Evolutionary conservation across 179 eudicot genomes (phyloP), one percentile per base, ranked within the genome.

Genomic region (Actinidia chinensis): DNA sequence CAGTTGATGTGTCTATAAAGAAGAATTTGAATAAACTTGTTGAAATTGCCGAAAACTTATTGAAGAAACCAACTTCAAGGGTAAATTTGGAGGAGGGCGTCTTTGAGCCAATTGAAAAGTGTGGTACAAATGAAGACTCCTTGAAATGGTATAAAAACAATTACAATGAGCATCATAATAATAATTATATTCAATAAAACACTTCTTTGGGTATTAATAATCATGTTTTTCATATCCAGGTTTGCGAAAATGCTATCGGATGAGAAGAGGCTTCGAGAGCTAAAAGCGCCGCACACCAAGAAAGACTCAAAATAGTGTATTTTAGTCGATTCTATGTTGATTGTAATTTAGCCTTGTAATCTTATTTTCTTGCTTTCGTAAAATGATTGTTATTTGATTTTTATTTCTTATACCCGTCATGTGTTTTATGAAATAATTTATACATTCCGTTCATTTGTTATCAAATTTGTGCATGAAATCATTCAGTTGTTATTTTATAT

Each of bases 231-330:
- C 33, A 28, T 12, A 8, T 63, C 55, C 76, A 86, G 89, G 81
- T 71, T 86, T 80, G 89, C 89, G 58, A 82, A 86, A 72, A 4
- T 81, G 5, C 82, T 86, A 4, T 84, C 85, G 0, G 50, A 76
- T 2, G 89, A 86, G 78, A 85, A 71, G 79, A 80, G 65, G 63
- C 64, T 77, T 28, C 85, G 84, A 8, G 73, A 76, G 59, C 17
- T 40, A 1, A 79, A 75, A 65, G 72, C 77, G 0, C 79, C 84
- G n/a, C 56, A 20, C 33, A 28, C 33, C 33, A 28, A 28, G 33
- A 28, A 28, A 28, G 33, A 2, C 33, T 28, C 33, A 28, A 28
- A 28, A 28, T 28, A 28, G 2, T 28, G 33, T 28, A 28, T 28
- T 28, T 28, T 2, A 28, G n/a, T 28, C 2, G 33, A 28, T 28